Evolutionary conservation across 331 rosid species (phyloP), one percentile per base, ranked within the genome.

Genomic region (Rosa hybrid): DNA sequence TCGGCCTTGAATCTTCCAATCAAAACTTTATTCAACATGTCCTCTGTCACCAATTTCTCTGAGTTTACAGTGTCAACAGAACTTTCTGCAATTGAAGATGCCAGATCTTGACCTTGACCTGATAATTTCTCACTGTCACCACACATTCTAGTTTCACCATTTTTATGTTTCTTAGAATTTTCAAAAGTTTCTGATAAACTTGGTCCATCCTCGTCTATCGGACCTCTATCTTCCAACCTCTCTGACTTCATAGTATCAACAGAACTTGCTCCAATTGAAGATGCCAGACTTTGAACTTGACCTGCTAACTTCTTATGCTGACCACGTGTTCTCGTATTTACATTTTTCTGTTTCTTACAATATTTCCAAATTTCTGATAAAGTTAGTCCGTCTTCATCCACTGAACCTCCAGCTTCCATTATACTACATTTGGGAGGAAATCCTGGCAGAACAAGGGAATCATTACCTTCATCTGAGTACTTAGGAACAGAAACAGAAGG

Each of bases 331-430:
- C 46, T 42, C 2, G 42, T 62, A 21, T 27, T 63, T n/a, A 23
- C 5, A 6, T 27, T 56, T 21, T 64, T 13, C 51, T 8, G 38
- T 23, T 60, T 60, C 67, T 57, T 57, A 20, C 13, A 20, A 21
- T n/a, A 7, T 9, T n/a, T n/a, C 30, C 18, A 7, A 50, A 50
- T 0, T 65, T 69, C 41, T 44, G 65, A 14, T 18, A 75, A 18
- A 12, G 67, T 75, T 48, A 75, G 44, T 3, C 6, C 39, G 46
- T 75, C 80, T n/a, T 80, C 78, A 38, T 44, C 27, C 21, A 30
- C 6, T 69, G 53, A 42, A 30, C 23, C 27, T 12, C 38, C 67
- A 60, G 67, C 38, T 60, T 54, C n/a, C 67, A n/a, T 20, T 12
- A 20, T 1, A 8, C 30, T n/a, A 57, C 64, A 20, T 7, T 57